Percentiles rank a stretch among this genome's conserved stretches.
These are phyloP conservation scores for Skeletonema tropicum DNA, from an alignment of 108 stramenopile genomes.

Conservation along the genomic window DNA sequence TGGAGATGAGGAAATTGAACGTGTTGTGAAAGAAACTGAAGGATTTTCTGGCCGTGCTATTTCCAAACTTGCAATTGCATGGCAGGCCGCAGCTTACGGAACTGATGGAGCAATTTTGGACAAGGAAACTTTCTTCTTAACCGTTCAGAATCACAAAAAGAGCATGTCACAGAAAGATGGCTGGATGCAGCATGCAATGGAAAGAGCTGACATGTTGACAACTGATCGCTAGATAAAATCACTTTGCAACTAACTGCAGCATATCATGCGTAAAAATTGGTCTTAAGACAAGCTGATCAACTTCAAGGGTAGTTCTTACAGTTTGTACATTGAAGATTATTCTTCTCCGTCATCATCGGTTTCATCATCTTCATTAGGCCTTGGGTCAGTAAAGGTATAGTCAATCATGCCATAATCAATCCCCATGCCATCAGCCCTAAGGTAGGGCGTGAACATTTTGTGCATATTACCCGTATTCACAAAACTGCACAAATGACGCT, in stretches of 20 bases:
- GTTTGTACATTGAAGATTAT: too few relatives aligned
- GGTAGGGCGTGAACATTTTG: slow-evolving; percentile 48
- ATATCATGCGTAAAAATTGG: not conserved
- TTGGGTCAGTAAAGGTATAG: too few relatives aligned
- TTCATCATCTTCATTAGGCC: too few relatives aligned
- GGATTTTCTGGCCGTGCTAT: slow-evolving; percentile 98
- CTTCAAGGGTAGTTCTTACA: too few relatives aligned
- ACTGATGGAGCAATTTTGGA: slow-evolving; percentile 87
- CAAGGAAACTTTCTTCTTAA: slow-evolving; percentile 78
- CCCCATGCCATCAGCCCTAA: too few relatives aligned
- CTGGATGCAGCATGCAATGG: slow-evolving; percentile 81
- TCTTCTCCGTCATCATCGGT: too few relatives aligned
- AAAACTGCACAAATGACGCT: slow-evolving; percentile 79
- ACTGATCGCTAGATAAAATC: slow-evolving; percentile 52
- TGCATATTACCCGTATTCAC: slow-evolving; percentile 78
- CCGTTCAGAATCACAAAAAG: slow-evolving; percentile 82
- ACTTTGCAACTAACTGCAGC: too few relatives aligned
- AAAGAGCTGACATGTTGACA: slow-evolving; percentile 70
- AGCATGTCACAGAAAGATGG: slow-evolving; percentile 80
- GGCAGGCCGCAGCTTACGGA: slow-evolving; percentile 99
- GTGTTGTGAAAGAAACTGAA: slow-evolving; percentile 86
- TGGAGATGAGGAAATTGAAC: slow-evolving; percentile 84
- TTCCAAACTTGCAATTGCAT: slow-evolving; percentile 97
- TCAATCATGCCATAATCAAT: too few relatives aligned
- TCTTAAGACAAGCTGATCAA: too few relatives aligned